These are phyloP conservation scores for Fraxinus angustifolia DNA, from an alignment of 305 asterid genomes.

Conservation along the genomic window DNA sequence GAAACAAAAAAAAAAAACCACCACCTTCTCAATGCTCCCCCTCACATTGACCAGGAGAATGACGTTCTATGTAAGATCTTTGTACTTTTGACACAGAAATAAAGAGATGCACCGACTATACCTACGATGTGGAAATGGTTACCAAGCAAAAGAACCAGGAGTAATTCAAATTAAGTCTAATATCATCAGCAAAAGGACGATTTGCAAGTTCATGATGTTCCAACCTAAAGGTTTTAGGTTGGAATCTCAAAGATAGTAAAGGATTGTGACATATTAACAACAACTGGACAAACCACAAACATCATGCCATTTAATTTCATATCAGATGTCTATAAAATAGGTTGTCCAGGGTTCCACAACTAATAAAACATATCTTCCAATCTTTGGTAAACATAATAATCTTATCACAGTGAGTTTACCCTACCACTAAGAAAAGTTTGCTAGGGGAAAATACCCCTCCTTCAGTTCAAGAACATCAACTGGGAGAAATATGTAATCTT, in stretches of 20 bases:
- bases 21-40: background rate
- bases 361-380: background rate
- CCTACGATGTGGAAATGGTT: background rate
- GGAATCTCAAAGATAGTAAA: background rate
- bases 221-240: background rate
- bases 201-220: background rate
- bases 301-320: background rate
- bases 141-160: background rate
- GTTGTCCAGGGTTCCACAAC: background rate
- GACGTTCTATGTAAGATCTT: background rate
- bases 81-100: background rate
- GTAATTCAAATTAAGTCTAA: background rate
- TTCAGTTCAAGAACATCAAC: background rate
- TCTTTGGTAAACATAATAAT: background rate
- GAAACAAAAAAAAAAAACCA: too few species aligned
- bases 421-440: background rate
- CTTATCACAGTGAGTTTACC: background rate
- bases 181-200: background rate
- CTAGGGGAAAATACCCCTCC: background rate
- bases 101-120: background rate
- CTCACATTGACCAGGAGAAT: background rate
- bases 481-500: background rate
- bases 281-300: background rate
- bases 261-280: background rate
- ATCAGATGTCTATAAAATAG: background rate